Percentiles rank a stretch among this genome's conserved stretches.
phyloP scores from a whole-genome alignment of 106 monocot species.

The Ottelia alismoides region DNA sequence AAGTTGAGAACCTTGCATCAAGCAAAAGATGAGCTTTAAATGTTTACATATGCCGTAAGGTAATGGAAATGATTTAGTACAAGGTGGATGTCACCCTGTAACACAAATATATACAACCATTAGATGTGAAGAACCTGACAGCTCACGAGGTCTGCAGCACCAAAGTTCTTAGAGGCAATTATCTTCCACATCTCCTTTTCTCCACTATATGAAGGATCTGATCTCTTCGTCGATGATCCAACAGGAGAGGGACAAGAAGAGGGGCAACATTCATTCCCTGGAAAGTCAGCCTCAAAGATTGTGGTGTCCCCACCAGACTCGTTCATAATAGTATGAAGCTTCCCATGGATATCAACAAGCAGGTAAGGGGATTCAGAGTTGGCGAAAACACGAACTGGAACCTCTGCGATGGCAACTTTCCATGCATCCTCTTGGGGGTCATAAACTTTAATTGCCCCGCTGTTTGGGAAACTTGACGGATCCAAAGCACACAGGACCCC shows the following conservation, averaged over 20 bases:
- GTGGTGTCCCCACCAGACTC: constrained; percentile 28
- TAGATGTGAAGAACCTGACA: constrained; percentile 89
- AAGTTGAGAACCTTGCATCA: too few relatives aligned
- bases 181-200: constrained; percentile 43
- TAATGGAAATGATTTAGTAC: too few relatives aligned
- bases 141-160: constrained; percentile 56
- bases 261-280: constrained; percentile 7
- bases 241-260: too few relatives aligned
- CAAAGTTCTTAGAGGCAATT: constrained; percentile 60
- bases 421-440: constrained; percentile 48
- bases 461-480: constrained; percentile 44
- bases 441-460: constrained; percentile 73
- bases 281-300: constrained; percentile 46
- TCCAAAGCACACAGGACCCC: constrained; percentile 64
- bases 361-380: constrained; percentile 72
- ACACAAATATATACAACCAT: too few relatives aligned
- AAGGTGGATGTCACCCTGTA: too few relatives aligned
- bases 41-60: too few relatives aligned
- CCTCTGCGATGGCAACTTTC: constrained; percentile 43
- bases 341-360: constrained; percentile 60
- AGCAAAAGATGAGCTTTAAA: too few relatives aligned
- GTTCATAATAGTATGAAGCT: constrained; percentile 79
- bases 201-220: too few relatives aligned
- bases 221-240: too few relatives aligned
- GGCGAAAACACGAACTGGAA: constrained; percentile 52